phyloP scores from a whole-genome alignment of 768 basidiomycete species.

The Albatrellus ellisii region DNA sequence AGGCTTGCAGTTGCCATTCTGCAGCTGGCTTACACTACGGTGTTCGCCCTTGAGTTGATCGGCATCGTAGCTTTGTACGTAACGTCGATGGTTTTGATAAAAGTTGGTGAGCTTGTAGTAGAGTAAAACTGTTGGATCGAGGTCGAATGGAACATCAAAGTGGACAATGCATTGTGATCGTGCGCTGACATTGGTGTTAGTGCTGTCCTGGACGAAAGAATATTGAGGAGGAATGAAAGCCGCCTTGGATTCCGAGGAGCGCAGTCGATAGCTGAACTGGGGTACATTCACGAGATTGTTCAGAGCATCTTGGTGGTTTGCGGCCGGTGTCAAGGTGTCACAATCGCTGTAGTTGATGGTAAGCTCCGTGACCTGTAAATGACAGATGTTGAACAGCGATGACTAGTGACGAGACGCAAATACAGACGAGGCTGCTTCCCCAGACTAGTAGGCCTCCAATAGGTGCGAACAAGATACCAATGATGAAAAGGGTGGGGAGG shows the following conservation, averaged over 20 bases:
- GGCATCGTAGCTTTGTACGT: slow-evolving; percentile 82
- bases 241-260: slow-evolving; percentile 39
- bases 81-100: slow-evolving; percentile 97
- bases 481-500: slow-evolving; percentile 88
- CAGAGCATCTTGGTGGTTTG: slow-evolving; percentile 26
- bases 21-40: slow-evolving; percentile 34
- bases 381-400: neutral
- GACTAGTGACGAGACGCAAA: neutral
- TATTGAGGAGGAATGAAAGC: slow-evolving; percentile 45
- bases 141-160: slow-evolving; percentile 71
- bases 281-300: slow-evolving; percentile 38
- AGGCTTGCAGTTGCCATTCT: slow-evolving; percentile 79
- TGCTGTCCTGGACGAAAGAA: slow-evolving; percentile 52
- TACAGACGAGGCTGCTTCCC: slow-evolving; percentile 57
- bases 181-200: slow-evolving; percentile 26
- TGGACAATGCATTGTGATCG: slow-evolving; percentile 60
- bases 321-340: slow-evolving; percentile 41
- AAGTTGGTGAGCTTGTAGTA: slow-evolving; percentile 98
- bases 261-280: slow-evolving; percentile 54
- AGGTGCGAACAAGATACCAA: slow-evolving; percentile 90
- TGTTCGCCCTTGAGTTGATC: slow-evolving; percentile 73
- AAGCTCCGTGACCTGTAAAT: slow-evolving; percentile 70
- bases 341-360: slow-evolving; percentile 93
- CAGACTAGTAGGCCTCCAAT: slow-evolving; percentile 93
- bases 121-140: slow-evolving; percentile 65